Percentiles rank a stretch among this genome's conserved stretches.
phyloP scores from a whole-genome alignment of 1,284 basidiomycete genomes.

The Melampsora medusae region DNA sequence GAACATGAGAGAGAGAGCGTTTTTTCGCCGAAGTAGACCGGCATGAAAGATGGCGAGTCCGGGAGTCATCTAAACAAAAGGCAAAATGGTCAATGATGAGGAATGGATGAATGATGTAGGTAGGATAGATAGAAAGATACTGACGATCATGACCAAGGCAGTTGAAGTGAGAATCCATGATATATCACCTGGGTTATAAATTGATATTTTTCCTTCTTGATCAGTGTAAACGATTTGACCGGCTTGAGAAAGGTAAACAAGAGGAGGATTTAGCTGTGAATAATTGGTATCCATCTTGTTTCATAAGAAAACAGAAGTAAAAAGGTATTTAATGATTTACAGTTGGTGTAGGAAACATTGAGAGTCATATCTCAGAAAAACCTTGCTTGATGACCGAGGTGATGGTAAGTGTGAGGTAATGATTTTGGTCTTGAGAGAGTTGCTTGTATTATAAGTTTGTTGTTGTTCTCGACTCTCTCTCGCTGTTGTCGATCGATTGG shows the following conservation, averaged over 20 bases:
- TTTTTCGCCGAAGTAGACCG: slow-evolving; percentile 75
- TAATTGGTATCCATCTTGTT: no score
- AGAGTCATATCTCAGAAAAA: background rate
- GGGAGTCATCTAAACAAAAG: background rate
- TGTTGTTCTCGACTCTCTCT: no score
- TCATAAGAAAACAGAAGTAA: no score
- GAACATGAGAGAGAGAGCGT: slow-evolving; percentile 88
- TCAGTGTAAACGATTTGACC: slow-evolving; percentile 12
- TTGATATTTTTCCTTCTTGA: background rate
- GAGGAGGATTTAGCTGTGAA: background rate
- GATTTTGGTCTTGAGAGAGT: no score
- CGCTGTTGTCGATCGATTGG: background rate
- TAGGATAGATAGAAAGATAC: background rate
- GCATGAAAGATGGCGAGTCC: slow-evolving; percentile 71
- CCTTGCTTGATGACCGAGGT: no score
- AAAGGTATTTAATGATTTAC: background rate
- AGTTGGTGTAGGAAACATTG: background rate
- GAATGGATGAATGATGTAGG: no score
- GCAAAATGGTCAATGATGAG: no score
- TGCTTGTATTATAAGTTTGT: no score
- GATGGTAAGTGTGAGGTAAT: no score
- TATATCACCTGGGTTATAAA: background rate
- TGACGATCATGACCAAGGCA: background rate
- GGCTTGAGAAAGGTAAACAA: background rate
- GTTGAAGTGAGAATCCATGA: slow-evolving; percentile 9